Evolutionary conservation across 192 early-diverging fungal genomes (phyloP), one percentile per base, ranked within the genome.

Genomic region (Haplosporangium gracile): DNA sequence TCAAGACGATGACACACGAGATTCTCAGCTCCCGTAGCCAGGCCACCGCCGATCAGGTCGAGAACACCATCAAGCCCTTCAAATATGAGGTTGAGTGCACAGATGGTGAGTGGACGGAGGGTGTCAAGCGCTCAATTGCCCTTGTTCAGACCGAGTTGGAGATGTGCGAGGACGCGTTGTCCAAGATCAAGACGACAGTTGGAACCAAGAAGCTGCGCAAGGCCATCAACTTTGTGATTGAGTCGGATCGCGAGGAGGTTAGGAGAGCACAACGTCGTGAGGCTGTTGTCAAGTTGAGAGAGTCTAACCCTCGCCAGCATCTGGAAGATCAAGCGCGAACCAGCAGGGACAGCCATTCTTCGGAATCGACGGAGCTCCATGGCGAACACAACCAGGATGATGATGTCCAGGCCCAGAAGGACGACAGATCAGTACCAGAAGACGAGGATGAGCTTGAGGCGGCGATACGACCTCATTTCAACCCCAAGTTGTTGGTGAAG

Each of bases 41-140:
- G 49, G 91, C 96, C 6, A 96, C 98, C 9, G 93, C 97, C 15
- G 98, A 99, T 83, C 98, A 99, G 89, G 98, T 99, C 11, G 98
- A 99, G 79, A 99, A 99, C 90, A 98, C 97, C 3, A 97, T 99
- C 89, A 99, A 99, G 88, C 98, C 98, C 22, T 98, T 96, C 92
- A 99, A 99, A 90, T 98, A 97, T 79, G 98, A 99, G 89, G 96
- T 99, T 16, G 98, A 99, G 82, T 93, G 95, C 47, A 94, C 95
- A 29, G 96, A 97, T 36, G 90, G 93, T 72, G 98, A 99, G 88
- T 99, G 98, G 98, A 88, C 89, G 26, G 97, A 98, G 75, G 98
- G 96, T 18, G 93, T 95, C 75, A 95, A 95, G 81, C 93, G 97
- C 39, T 91, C 98, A 5, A 90, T 94, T 20, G 81, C 82, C 0